phyloP scores from a whole-genome alignment of 495 filamentous ascomycete genomes.

The Neurospora hispaniola region DNA sequence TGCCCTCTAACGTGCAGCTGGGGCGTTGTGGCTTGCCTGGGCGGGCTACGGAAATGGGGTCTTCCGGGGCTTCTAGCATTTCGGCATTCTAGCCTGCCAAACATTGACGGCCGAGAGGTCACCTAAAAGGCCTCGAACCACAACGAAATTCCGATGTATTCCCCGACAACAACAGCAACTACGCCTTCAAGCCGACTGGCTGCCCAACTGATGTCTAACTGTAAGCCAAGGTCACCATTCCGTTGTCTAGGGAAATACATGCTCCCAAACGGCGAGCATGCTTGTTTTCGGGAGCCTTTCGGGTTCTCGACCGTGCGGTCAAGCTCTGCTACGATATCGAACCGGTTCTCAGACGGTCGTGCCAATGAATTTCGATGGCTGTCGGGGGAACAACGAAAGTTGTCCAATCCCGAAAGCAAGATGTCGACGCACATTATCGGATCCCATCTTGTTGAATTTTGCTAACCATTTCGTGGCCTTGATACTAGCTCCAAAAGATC shows the following conservation, averaged over 20 bases:
- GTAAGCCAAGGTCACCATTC: neutral
- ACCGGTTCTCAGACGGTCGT: neutral
- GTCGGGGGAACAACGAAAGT: neutral
- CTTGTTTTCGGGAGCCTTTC: neutral
- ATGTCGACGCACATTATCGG: neutral
- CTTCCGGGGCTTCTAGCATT: neutral
- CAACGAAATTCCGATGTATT: neutral
- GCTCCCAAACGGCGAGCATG: neutral
- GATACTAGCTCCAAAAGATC: neutral
- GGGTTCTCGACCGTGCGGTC: neutral
- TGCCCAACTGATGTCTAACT: neutral
- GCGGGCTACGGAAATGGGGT: neutral
- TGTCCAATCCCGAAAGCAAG: neutral
- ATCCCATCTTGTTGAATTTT: neutral
- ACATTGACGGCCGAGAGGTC: neutral
- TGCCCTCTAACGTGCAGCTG: neutral
- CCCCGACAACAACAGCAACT: neutral
- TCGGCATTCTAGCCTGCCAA: neutral
- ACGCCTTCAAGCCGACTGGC: neutral
- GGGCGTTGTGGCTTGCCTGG: neutral
- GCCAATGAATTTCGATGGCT: neutral
- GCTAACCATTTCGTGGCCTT: neutral
- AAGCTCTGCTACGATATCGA: neutral
- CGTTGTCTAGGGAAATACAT: neutral
- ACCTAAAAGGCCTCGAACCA: neutral